A percentile compares a stretch with the other conserved stretches of the same genome.
These are phyloP conservation scores for Ambrosia hybrid DNA, from an alignment of 140 eudicot genomes.

Conservation along the genomic window DNA sequence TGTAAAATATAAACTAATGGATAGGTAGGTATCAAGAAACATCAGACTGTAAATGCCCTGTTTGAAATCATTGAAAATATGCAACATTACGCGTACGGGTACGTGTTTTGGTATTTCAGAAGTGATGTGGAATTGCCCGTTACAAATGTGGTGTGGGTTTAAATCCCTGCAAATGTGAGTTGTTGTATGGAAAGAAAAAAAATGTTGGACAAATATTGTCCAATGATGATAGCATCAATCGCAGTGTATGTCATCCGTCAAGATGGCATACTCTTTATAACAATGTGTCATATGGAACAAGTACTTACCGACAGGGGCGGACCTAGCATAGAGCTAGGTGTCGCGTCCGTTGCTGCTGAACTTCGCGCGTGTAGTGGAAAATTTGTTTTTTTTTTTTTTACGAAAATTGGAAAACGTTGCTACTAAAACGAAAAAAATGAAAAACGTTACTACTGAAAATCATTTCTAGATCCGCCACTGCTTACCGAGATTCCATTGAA, in stretches of 20 bases:
- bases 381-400: no score
- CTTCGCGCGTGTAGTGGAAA: no score
- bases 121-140: no score
- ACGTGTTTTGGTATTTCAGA: background rate
- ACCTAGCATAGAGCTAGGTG: no score
- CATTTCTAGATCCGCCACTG: no score
- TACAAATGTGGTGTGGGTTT: no score
- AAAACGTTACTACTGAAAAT: no score
- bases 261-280: background rate
- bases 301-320: constrained; percentile 46
- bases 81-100: background rate
- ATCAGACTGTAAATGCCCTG: background rate
- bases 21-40: background rate
- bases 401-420: no score
- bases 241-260: background rate
- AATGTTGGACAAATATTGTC: background rate
- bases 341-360: no score
- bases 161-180: no score
- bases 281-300: background rate
- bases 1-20: background rate
- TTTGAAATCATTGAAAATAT: background rate
- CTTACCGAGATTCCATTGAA: constrained; percentile 87
- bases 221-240: background rate
- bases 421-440: no score
- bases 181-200: no score